Percentiles rank a stretch among this genome's conserved stretches.
Evolutionary conservation across 163 green algal genomes (phyloP).

Genomic region (Chlamydomonas reinhardtii): DNA sequence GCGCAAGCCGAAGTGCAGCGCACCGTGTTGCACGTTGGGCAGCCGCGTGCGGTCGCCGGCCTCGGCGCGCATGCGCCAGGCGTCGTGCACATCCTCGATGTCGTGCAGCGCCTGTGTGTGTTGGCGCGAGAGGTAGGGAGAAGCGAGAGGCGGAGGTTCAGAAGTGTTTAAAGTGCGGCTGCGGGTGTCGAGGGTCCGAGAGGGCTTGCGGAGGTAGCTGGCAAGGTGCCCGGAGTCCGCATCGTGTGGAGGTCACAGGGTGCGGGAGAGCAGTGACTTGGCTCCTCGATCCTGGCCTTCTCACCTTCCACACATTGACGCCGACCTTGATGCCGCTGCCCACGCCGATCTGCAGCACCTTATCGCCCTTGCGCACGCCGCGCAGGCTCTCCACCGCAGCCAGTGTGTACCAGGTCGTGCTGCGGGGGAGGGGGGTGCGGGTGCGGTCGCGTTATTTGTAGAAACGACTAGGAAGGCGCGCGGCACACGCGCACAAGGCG

Average conservation of each 20-base stretch:
- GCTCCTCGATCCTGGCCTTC: no score
- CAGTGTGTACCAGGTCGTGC: constrained; percentile 74
- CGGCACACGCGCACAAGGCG: no score
- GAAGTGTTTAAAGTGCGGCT: no score
- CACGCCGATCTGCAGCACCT: constrained; percentile 70
- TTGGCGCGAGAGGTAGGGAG: no score
- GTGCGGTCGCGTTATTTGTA: no score
- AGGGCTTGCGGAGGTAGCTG: no score
- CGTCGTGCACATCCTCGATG: constrained; percentile 57
- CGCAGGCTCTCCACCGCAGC: constrained; percentile 62
- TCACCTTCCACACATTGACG: constrained; percentile 64
- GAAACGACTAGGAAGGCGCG: no score
- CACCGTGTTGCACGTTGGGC: constrained; percentile 10
- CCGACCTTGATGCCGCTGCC: constrained; percentile 67
- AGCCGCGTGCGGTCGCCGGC: constrained; percentile 37
- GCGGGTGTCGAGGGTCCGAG: no score
- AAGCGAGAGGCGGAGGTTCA: background rate
- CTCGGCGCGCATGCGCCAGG: constrained; percentile 49
- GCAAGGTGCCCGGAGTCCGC: no score
- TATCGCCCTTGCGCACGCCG: constrained; percentile 63
- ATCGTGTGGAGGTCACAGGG: no score
- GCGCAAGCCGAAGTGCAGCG: constrained; percentile 5
- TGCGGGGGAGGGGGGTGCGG: background rate
- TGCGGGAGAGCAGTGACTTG: no score
- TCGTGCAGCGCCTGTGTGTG: constrained; percentile 37